Conservation (phyloP, 2,329 filamentous ascomycete genomes). For the Diaporthe sp. region DNA sequence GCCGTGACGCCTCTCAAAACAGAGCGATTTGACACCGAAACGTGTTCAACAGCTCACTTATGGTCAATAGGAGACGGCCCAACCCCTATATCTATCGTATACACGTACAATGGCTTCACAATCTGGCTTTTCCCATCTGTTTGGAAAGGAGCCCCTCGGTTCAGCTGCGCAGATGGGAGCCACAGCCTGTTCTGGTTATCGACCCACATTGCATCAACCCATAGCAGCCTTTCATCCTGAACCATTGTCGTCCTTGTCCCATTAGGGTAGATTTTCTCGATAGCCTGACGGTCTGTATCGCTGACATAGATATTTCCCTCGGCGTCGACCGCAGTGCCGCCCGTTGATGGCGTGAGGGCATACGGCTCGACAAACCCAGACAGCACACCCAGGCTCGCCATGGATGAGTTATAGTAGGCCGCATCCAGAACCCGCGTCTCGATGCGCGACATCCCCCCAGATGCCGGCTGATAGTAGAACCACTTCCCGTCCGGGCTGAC, state of each 20-base stretch:
- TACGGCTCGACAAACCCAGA: conserved; percentile 25
- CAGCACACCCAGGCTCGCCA: conserved; percentile 19
- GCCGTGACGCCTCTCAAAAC: not conserved
- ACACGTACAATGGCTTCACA: conserved; percentile 34
- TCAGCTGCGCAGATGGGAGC: conserved; percentile 36
- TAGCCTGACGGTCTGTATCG: conserved; percentile 32
- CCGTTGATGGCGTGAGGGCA: conserved; percentile 35
- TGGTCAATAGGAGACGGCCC: conserved; percentile 37
- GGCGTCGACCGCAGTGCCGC: conserved; percentile 36
- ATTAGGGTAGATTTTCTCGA: conserved; percentile 37
- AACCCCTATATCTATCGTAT: conserved; percentile 32
- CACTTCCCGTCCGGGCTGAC: conserved; percentile 34
- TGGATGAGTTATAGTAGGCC: conserved; percentile 35
- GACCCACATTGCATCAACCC: conserved; percentile 38
- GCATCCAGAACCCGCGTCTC: conserved; percentile 15
- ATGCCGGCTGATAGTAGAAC: conserved; percentile 34
- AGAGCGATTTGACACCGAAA: not conserved
- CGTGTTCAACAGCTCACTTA: not conserved
- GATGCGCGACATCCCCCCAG: conserved; percentile 35
- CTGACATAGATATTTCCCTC: conserved; percentile 35
- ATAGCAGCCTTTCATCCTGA: conserved; percentile 36
- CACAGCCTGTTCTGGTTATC: conserved; percentile 30
- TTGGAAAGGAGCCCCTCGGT: conserved; percentile 29
- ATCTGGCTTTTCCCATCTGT: conserved; percentile 19
- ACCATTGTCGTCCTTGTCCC: conserved; percentile 32